Percentiles rank a stretch among this genome's conserved stretches.
Evolutionary conservation across 2,329 filamentous ascomycete genomes (phyloP).

Genomic region (Trichoderma polysporum): DNA sequence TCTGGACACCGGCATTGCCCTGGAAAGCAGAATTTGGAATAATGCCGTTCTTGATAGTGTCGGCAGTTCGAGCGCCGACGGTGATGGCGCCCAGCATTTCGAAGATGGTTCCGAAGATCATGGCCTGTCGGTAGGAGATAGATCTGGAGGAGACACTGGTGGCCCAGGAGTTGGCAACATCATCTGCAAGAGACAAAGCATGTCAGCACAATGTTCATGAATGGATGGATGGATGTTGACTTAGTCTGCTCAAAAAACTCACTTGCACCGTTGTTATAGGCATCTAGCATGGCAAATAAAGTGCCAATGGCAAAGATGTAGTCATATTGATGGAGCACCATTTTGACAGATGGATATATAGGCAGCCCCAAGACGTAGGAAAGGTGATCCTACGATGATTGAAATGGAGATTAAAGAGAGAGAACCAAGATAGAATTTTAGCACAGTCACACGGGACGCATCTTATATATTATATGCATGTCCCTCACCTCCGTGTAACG

Average conservation of each 20-base stretch:
- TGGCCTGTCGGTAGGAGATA: constrained; percentile 66
- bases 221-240: neutral
- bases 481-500: neutral
- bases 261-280: constrained; percentile 67
- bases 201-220: neutral
- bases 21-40: constrained; percentile 59
- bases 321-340: constrained; percentile 61
- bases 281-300: constrained; percentile 72
- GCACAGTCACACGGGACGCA: neutral
- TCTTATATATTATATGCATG: constrained; percentile 4
- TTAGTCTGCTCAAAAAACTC: constrained; percentile 37
- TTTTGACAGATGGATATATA: constrained; percentile 36
- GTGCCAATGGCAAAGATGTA: constrained; percentile 77
- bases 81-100: constrained; percentile 65
- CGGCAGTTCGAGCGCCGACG: constrained; percentile 66
- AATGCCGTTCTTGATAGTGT: constrained; percentile 76
- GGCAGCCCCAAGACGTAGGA: neutral
- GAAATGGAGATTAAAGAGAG: neutral
- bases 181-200: constrained; percentile 48
- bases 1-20: constrained; percentile 62
- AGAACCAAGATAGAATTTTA: neutral
- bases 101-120: constrained; percentile 63
- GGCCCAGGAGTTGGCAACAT: constrained; percentile 83
- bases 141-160: constrained; percentile 77
- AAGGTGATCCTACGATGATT: neutral